Evolutionary conservation across 2,329 filamentous ascomycete species (phyloP).

Genomic region (Fusarium guadeloupense): DNA sequence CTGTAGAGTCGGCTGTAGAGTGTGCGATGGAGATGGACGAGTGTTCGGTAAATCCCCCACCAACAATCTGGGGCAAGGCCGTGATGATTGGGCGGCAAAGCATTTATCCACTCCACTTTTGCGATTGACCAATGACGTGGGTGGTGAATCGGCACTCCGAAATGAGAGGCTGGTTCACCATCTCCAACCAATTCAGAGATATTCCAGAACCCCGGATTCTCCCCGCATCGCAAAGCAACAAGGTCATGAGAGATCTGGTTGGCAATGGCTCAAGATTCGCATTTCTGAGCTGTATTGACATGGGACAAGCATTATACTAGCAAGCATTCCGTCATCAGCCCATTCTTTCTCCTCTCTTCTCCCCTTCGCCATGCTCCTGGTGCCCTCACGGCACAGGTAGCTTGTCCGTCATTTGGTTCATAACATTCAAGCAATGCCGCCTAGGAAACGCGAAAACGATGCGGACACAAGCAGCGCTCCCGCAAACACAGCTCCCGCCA

Average conservation of each 20-base stretch:
- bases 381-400: conserved; percentile 36
- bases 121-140: conserved; percentile 25
- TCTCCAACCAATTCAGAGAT: conserved; percentile 31
- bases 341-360: neutral
- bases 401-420: conserved; percentile 22
- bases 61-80: conserved; percentile 9
- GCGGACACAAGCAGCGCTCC: conserved; percentile 40
- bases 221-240: conserved; percentile 33
- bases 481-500: conserved; percentile 48
- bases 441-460: conserved; percentile 49
- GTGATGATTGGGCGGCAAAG: conserved; percentile 38
- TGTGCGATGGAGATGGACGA: conserved; percentile 1
- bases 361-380: conserved; percentile 37
- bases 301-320: conserved; percentile 38
- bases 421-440: conserved; percentile 49
- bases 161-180: conserved; percentile 23
- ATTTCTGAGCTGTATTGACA: conserved; percentile 32
- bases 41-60: conserved; percentile 31
- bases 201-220: conserved; percentile 41
- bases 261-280: conserved; percentile 28
- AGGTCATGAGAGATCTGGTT: conserved; percentile 17
- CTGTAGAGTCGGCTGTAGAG: conserved; percentile 14
- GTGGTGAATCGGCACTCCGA: conserved; percentile 17
- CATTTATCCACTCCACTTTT: conserved; percentile 36
- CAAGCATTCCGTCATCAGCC: conserved; percentile 13